Conservation (phyloP, 352 stramenopile genomes). For the Elongisporangium anandrum region DNA sequence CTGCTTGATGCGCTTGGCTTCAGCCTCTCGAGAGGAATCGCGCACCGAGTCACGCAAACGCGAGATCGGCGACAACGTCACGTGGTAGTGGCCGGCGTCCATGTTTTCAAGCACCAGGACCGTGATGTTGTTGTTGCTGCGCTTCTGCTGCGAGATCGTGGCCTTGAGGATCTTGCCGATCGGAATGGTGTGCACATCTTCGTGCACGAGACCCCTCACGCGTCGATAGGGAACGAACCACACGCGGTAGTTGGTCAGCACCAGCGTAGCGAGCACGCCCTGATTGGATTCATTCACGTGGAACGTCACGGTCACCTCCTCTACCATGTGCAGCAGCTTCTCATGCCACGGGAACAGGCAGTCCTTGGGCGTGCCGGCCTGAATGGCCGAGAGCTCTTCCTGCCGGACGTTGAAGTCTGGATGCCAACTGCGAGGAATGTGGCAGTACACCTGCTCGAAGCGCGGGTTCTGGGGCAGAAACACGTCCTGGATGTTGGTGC, state of each 20-base stretch:
- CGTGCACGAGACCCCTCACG: slow-evolving; percentile 67
- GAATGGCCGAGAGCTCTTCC: slow-evolving; percentile 62
- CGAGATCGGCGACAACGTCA: slow-evolving; percentile 79
- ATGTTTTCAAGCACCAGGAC: slow-evolving; percentile 81
- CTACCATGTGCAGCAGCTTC: slow-evolving; percentile 80
- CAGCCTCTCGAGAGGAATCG: slow-evolving; percentile 64
- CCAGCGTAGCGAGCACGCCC: slow-evolving; percentile 70
- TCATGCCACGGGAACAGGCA: slow-evolving; percentile 82
- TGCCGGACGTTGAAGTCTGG: slow-evolving; percentile 58
- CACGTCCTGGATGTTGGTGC: slow-evolving; percentile 71
- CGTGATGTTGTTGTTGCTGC: slow-evolving; percentile 73
- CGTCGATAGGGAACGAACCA: slow-evolving; percentile 83
- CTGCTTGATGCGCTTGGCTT: slow-evolving; percentile 77
- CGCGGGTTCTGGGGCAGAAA: slow-evolving; percentile 78
- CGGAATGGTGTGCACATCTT: slow-evolving; percentile 80
- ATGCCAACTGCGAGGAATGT: slow-evolving; percentile 79
- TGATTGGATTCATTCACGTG: slow-evolving; percentile 86
- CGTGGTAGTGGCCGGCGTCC: slow-evolving; percentile 82
- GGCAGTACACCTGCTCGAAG: slow-evolving; percentile 71
- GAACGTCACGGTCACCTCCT: slow-evolving; percentile 86
- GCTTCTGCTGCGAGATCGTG: slow-evolving; percentile 74
- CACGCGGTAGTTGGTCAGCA: slow-evolving; percentile 81
- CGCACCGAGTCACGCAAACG: slow-evolving; percentile 61
- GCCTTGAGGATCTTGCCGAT: slow-evolving; percentile 78
- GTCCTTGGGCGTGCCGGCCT: slow-evolving; percentile 61